A percentile compares a stretch with the other conserved stretches of the same genome.
Conservation (phyloP, 2,329 filamentous ascomycete species). For the Pleomassaria siparia region DNA sequence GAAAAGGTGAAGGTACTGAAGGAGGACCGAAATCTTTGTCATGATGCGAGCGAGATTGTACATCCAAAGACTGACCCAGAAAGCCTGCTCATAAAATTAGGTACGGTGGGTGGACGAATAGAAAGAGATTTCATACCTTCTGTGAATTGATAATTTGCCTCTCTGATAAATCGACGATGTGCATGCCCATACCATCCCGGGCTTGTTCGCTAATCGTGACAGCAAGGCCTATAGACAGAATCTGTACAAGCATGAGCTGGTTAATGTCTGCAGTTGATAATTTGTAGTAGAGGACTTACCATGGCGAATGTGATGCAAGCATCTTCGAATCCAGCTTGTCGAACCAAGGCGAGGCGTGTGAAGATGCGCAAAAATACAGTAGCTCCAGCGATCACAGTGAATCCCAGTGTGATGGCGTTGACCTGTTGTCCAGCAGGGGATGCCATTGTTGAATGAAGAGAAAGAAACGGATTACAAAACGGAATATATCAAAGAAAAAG, state of each 20-base stretch:
- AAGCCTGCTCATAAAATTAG: conserved; percentile 23
- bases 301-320: conserved; percentile 27
- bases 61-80: conserved; percentile 35
- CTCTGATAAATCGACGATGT: conserved; percentile 16
- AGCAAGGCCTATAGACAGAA: conserved; percentile 30
- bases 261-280: conserved; percentile 23
- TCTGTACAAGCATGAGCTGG: conserved; percentile 11
- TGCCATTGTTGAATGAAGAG: conserved; percentile 13
- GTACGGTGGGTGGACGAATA: too few species aligned
- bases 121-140: conserved; percentile 18
- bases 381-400: conserved; percentile 28
- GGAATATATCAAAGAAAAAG: conserved; percentile 9
- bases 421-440: conserved; percentile 34
- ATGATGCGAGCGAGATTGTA: conserved; percentile 37
- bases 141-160: conserved; percentile 21
- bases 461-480: conserved; percentile 8
- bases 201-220: conserved; percentile 31
- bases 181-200: conserved; percentile 32
- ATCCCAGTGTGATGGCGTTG: conserved; percentile 32
- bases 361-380: conserved; percentile 29
- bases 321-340: conserved; percentile 29
- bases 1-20: conserved; percentile 38
- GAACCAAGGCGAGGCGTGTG: conserved; percentile 33
- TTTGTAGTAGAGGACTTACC: conserved; percentile 34
- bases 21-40: conserved; percentile 37